A percentile compares a stretch with the other conserved stretches of the same genome.
These are phyloP conservation scores for Colletotrichum sp. DNA, from an alignment of 2,329 filamentous ascomycete genomes.

Conservation along the genomic window DNA sequence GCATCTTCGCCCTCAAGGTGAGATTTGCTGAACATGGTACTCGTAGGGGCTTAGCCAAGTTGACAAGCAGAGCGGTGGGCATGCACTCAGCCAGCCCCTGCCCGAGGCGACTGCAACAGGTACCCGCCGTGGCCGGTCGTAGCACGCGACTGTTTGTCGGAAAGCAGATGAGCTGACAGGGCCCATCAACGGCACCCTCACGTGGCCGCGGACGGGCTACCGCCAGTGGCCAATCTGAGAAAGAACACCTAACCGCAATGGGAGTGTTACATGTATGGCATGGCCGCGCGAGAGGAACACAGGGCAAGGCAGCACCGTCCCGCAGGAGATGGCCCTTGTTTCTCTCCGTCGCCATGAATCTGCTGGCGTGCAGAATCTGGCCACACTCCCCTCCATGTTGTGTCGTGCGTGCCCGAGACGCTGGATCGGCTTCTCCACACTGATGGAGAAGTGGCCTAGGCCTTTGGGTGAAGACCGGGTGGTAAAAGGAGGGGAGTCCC, in stretches of 20 bases:
- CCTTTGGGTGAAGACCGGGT: neutral
- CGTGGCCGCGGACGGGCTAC: neutral
- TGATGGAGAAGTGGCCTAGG: neutral
- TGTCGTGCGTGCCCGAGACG: neutral
- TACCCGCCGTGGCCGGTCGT: neutral
- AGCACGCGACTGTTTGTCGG: neutral
- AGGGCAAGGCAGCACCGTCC: neutral
- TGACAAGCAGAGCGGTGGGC: too few species aligned
- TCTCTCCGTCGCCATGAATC: neutral
- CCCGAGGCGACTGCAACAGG: neutral
- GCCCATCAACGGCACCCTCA: neutral
- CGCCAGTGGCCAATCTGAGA: neutral
- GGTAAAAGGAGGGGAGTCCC: too few species aligned
- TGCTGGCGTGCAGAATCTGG: neutral
- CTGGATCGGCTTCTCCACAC: neutral
- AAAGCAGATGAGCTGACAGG: neutral
- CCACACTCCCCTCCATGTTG: conserved; percentile 9
- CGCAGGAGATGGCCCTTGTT: neutral
- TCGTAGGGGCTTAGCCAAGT: too few species aligned
- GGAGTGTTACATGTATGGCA: too few species aligned
- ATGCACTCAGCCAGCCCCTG: neutral
- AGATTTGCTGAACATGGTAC: too few species aligned
- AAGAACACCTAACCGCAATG: neutral
- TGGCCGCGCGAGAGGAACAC: neutral
- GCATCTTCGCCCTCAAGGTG: neutral